Evolutionary conservation across 495 filamentous ascomycete species (phyloP).

Genomic region (Penicillium antarcticum): DNA sequence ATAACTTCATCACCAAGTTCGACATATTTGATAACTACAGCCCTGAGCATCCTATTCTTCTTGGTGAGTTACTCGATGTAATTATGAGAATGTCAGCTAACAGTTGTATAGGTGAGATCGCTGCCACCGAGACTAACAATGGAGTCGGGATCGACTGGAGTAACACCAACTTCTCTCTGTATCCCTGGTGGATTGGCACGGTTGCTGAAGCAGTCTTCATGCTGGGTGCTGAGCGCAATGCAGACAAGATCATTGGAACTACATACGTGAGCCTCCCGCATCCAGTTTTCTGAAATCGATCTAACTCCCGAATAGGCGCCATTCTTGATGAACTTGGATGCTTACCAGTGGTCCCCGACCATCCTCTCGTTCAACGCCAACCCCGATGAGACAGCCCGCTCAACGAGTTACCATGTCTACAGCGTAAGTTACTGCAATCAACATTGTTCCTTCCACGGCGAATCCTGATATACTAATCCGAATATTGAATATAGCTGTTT

Average conservation of each 20-base stretch:
- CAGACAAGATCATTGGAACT: constrained; percentile 45
- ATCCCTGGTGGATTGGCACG: constrained; percentile 48
- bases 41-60: constrained; percentile 38
- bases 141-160: constrained; percentile 26
- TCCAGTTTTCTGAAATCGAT: not conserved
- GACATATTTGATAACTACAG: constrained; percentile 49
- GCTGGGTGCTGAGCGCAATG: constrained; percentile 64
- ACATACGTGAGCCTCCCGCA: constrained; percentile 31
- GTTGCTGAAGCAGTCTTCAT: constrained; percentile 67
- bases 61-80: constrained; percentile 35
- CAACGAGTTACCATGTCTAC: constrained; percentile 41
- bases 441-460: not conserved
- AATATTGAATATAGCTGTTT: constrained; percentile 31
- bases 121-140: constrained; percentile 45
- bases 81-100: not conserved
- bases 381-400: constrained; percentile 34
- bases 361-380: constrained; percentile 45
- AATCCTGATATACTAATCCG: not conserved
- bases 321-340: constrained; percentile 45
- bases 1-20: constrained; percentile 51
- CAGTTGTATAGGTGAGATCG: constrained; percentile 39
- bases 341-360: constrained; percentile 45
- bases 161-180: constrained; percentile 34
- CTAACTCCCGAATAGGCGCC: constrained; percentile 35
- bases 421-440: constrained; percentile 16